Conservation (phyloP, 108 stramenopile genomes). For the Cyclotella baltica region DNA sequence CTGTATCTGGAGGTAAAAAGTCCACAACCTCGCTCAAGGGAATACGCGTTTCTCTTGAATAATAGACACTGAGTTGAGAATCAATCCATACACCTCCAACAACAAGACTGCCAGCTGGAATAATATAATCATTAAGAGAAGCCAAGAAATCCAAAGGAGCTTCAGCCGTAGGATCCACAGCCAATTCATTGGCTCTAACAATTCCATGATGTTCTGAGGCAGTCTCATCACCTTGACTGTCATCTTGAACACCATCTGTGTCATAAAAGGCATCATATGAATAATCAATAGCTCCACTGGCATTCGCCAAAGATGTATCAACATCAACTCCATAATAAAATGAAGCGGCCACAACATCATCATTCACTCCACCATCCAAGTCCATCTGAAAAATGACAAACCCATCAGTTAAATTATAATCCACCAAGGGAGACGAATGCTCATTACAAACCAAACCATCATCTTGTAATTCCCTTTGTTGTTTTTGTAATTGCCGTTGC, state of each 20-base stretch:
- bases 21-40: not conserved
- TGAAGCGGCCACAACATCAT: conserved; percentile 7
- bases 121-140: not conserved
- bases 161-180: not conserved
- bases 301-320: not conserved
- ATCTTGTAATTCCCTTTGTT: not conserved
- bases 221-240: not conserved
- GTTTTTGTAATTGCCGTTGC: no score
- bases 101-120: not conserved
- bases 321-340: conserved; percentile 25
- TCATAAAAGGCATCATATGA: conserved; percentile 24
- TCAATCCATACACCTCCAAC: conserved; percentile 31
- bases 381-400: not conserved
- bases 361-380: not conserved
- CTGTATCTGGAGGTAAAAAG: not conserved
- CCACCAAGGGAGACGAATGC: conserved; percentile 13
- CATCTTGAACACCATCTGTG: conserved; percentile 7
- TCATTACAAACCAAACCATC: conserved; percentile 9
- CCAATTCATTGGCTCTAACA: conserved; percentile 15
- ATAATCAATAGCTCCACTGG: not conserved
- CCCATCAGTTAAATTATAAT: not conserved
- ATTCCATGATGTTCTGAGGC: conserved; percentile 15
- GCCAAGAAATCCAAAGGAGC: not conserved
- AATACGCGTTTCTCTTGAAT: conserved; percentile 14
- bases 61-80: conserved; percentile 12